A percentile compares a stretch with the other conserved stretches of the same genome.
phyloP scores from a whole-genome alignment of 2,329 filamentous ascomycete species.

The Scortechinia acanthostroma region DNA sequence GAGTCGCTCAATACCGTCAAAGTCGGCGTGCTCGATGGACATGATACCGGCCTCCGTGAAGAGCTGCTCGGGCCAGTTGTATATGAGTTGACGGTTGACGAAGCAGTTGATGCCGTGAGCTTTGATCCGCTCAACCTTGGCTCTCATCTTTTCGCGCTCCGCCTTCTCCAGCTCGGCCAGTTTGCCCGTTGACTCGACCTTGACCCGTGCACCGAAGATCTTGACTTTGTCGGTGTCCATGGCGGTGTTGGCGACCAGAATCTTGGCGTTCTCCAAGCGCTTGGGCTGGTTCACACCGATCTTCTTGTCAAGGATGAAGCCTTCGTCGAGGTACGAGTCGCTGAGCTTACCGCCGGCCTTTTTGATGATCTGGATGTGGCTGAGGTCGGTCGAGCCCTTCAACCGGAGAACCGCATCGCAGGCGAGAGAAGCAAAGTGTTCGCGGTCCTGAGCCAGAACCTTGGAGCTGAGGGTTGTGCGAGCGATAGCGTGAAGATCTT shows the following conservation, averaged over 20 bases:
- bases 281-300: constrained; percentile 98
- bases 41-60: constrained; percentile 97
- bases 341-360: constrained; percentile 95
- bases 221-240: constrained; percentile 99
- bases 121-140: constrained; percentile 98
- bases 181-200: constrained; percentile 93
- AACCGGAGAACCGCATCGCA: constrained; percentile 86
- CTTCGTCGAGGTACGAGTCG: constrained; percentile 95
- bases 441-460: constrained; percentile 85
- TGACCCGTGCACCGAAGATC: constrained; percentile 94
- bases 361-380: constrained; percentile 98
- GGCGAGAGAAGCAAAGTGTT: constrained; percentile 83
- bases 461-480: constrained; percentile 95
- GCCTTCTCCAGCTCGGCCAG: constrained; percentile 97
- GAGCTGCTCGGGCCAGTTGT: constrained; percentile 99
- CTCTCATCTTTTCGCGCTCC: constrained; percentile 98
- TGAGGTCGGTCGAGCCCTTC: constrained; percentile 84
- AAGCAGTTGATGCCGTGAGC: constrained; percentile 99
- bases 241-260: constrained; percentile 91
- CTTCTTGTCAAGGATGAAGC: constrained; percentile 98
- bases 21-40: constrained; percentile 98
- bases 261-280: constrained; percentile 94
- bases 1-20: constrained; percentile 91
- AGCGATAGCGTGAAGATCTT: constrained; percentile 84
- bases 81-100: constrained; percentile 97